phyloP scores from a whole-genome alignment of 2,329 filamentous ascomycete genomes.

The Thielaviopsis ethacetica region DNA sequence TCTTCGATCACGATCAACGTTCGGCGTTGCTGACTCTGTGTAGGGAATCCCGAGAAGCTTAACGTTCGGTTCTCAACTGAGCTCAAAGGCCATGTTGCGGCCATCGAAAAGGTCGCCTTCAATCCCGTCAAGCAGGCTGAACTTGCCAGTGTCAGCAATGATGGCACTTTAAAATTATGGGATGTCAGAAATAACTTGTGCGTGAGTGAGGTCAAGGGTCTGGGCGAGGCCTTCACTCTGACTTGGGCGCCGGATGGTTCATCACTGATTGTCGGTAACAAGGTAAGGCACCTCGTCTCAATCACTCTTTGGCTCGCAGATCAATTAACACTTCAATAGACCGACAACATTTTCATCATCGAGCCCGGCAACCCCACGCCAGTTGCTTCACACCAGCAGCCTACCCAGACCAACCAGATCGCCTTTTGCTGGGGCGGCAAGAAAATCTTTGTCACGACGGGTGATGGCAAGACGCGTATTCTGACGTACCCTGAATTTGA shows the following conservation, averaged over 20 bases:
- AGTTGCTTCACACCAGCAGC: slow-evolving; percentile 42
- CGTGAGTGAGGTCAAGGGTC: slow-evolving; percentile 50
- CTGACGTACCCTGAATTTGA: slow-evolving; percentile 50
- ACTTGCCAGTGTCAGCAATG: slow-evolving; percentile 56
- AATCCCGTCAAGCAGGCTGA: slow-evolving; percentile 64
- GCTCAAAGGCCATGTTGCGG: slow-evolving; percentile 47
- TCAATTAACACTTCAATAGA: slow-evolving; percentile 22
- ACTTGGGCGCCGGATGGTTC: slow-evolving; percentile 59
- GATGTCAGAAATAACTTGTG: slow-evolving; percentile 59
- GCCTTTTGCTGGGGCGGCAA: slow-evolving; percentile 58
- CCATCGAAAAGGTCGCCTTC: slow-evolving; percentile 62
- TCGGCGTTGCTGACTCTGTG: not conserved
- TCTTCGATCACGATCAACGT: not conserved
- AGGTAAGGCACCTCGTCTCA: slow-evolving; percentile 33
- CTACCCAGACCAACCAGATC: slow-evolving; percentile 53
- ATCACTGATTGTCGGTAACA: slow-evolving; percentile 55
- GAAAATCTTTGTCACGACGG: slow-evolving; percentile 54
- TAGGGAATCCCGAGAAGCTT: slow-evolving; percentile 60
- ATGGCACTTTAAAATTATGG: slow-evolving; percentile 65
- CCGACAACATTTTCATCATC: slow-evolving; percentile 45
- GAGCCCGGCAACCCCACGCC: slow-evolving; percentile 41
- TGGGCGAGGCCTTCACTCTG: slow-evolving; percentile 53
- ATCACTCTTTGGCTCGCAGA: slow-evolving; percentile 3
- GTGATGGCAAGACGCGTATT: slow-evolving; percentile 54
- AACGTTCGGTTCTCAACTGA: slow-evolving; percentile 62